Base-by-base conservation (phyloP, 225 moss, liverwort and hornwort genomes). In the Marchantia polymorpha region DNA sequence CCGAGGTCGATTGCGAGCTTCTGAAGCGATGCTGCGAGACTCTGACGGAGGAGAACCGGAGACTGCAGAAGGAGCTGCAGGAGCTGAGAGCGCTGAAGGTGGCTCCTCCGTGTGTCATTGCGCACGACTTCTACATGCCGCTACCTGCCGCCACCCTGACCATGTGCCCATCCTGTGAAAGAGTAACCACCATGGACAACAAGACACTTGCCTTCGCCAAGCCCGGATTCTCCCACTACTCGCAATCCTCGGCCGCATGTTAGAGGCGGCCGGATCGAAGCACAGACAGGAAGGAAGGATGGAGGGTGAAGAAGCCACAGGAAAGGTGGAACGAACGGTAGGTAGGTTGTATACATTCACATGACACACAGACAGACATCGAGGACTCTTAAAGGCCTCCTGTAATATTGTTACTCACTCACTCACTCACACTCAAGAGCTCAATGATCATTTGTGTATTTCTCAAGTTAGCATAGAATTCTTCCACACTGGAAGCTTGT, bases 91-190 rank as follows among this genome's bases (percentile, higher is more conserved):
- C 95, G 15, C 83, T 99, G 86, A 99, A 99, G 73, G 93, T 91
- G 0, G 91, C 99, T 0, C 92, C 99, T 0, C 93, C 99, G 0
- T 93, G 95, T 51, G 99, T 99, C 25, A 93, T 99, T 71, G 86
- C 93, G 0, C 99, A 95, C 76, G 99, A 99, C 86, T 99, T 93
- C 84, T 99, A 92, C 79, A 93, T 94, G 99, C 95, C 99, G 4
- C 64, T 99, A 7, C 99, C 99, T n/a, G 99, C 99, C 0, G 99
- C 99, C 0, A 99, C 99, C 10, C 84, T 99, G n/a, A 99, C 95
- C 67, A 99, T 99, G 99, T 99, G 99, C 75, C 99, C 99, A 2
- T 95, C 95, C 0, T 99, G 99, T 15, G 99, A 99, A 78, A 86
- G 99, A 88, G 90, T 99, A 3, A 94, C 99, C 29, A 95, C 93